Percentiles rank a stretch among this genome's conserved stretches.
phyloP scores from a whole-genome alignment of 106 monocot species.

The Phalaenopsis aphrodite region DNA sequence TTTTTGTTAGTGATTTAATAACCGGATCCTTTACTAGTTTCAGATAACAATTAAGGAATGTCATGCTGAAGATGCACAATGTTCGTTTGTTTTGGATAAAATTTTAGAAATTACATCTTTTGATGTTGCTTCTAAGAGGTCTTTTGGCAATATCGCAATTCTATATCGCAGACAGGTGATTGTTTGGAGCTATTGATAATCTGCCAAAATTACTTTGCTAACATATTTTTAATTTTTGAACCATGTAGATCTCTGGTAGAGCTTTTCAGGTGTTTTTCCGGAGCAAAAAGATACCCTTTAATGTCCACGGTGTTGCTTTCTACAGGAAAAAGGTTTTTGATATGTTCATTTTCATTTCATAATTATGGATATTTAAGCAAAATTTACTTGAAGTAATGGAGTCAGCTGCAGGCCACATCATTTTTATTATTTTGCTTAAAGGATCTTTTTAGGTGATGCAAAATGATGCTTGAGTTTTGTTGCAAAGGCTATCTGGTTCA shows the following conservation, averaged over 20 bases:
- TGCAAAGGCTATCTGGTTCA: background rate
- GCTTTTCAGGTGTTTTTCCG: constrained; percentile 78
- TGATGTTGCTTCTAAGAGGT: constrained; percentile 25
- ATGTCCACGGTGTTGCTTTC: constrained; percentile 88
- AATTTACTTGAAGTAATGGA: background rate
- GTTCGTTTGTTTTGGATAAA: constrained; percentile 90
- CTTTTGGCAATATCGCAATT: constrained; percentile 61
- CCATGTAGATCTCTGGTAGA: constrained; percentile 77
- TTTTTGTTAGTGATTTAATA: background rate
- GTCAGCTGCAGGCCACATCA: background rate
- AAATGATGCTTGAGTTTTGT: background rate
- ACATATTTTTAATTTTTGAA: background rate
- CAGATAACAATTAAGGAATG: constrained; percentile 89
- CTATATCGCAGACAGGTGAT: constrained; percentile 86
- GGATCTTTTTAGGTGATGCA: background rate
- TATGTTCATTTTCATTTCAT: background rate
- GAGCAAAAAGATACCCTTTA: constrained; percentile 84
- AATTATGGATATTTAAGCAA: background rate
- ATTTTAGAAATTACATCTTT: constrained; percentile 75
- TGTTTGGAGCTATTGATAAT: background rate
- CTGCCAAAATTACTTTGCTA: background rate
- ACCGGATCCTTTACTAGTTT: constrained; percentile 24
- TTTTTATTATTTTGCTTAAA: background rate
- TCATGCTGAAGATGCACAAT: constrained; percentile 81
- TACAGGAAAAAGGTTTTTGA: constrained; percentile 86